Evolutionary conservation across 2,329 filamentous ascomycete species (phyloP).

Genomic region (Geoglossum cookeanum): DNA sequence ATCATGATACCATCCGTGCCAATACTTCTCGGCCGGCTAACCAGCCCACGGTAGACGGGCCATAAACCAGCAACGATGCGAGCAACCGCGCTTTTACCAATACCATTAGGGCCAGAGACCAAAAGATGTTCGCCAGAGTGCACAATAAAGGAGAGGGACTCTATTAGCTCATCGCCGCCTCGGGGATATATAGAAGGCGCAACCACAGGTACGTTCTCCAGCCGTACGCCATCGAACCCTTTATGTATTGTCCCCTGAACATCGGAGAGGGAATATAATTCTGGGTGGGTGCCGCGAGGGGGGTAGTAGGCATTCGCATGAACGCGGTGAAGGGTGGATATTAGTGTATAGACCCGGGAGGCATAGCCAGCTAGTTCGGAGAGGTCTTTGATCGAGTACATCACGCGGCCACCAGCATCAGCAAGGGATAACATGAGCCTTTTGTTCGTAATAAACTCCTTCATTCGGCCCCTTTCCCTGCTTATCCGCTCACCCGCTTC

Average conservation of each 20-base stretch:
- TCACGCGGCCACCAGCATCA: conserved; percentile 92
- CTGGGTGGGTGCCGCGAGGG: conserved; percentile 44
- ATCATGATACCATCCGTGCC: conserved; percentile 96
- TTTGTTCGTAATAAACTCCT: conserved; percentile 98
- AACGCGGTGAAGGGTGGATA: conserved; percentile 83
- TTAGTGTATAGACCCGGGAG: conserved; percentile 84
- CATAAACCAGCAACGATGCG: conserved; percentile 82
- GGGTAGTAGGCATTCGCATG: conserved; percentile 77
- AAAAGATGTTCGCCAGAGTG: conserved; percentile 82
- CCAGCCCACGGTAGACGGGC: conserved; percentile 86
- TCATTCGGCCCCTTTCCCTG: conserved; percentile 74
- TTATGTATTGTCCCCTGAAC: conserved; percentile 86
- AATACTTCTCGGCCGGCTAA: conserved; percentile 62
- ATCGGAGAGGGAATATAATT: conserved; percentile 77
- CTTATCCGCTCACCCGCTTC: conserved; percentile 31
- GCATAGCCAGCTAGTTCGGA: conserved; percentile 93
- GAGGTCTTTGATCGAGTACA: conserved; percentile 98
- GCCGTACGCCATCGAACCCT: conserved; percentile 81
- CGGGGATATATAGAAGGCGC: conserved; percentile 76
- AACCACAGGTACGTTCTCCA: conserved; percentile 85
- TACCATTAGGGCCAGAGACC: conserved; percentile 86
- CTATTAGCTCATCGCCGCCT: conserved; percentile 79
- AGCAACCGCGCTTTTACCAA: conserved; percentile 77
- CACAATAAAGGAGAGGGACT: conserved; percentile 75
- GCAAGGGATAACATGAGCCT: conserved; percentile 92